Base-by-base conservation (phyloP, 352 stramenopile species). In the Phytophthora pistaciae region DNA sequence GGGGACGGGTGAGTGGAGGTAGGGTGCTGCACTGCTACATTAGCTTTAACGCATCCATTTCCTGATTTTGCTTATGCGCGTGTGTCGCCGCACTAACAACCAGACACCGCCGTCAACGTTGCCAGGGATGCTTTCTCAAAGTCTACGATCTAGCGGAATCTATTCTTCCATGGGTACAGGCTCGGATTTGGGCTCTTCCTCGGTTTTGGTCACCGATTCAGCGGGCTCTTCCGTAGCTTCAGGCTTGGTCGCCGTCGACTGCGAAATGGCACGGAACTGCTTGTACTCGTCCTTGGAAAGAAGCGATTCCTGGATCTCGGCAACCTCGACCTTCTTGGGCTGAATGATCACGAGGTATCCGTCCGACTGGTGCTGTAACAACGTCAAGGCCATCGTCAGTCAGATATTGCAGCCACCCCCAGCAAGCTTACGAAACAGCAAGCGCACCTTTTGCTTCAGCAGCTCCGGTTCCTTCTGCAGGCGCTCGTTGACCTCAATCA, bases 261-360 rank as follows among this genome's bases (percentile, higher is more conserved):
- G 69, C 38, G 71, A 72, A 57, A 90, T 81, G 5, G 75, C 73
- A 11, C 86, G 86, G 56, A 90, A 92, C 57, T 91, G 81, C 56
- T 84, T 77, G 75, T 92, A 95, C 70, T 95, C 90, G 16, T 80
- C 74, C 68, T 94, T 93, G 29, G 78, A 84, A n/a, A 95, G 75
- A 29, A 96, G 78, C 38, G 84, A 94, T 66, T 85, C 78, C 68
- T 96, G 90, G 56, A 96, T 96, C 64, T 94, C 87, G 2, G 85
- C 79, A 0, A 95, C 70, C 60, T 96, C 90, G 5, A 80, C 70
- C 9, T 88, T 84, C 76, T 96, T 96, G 3, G 90, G 90, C 66
- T 94, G 90, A 50, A 94, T 84, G 64, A 96, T 93, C 52, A 91
- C 78, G 36, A 96, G 69, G 48, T 91, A 96, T 23, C 88, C 90